Evolutionary conservation across 805 yeast genomes (phyloP), one percentile per base, ranked within the genome.

Genomic region (Yarrowia alimentaria): DNA sequence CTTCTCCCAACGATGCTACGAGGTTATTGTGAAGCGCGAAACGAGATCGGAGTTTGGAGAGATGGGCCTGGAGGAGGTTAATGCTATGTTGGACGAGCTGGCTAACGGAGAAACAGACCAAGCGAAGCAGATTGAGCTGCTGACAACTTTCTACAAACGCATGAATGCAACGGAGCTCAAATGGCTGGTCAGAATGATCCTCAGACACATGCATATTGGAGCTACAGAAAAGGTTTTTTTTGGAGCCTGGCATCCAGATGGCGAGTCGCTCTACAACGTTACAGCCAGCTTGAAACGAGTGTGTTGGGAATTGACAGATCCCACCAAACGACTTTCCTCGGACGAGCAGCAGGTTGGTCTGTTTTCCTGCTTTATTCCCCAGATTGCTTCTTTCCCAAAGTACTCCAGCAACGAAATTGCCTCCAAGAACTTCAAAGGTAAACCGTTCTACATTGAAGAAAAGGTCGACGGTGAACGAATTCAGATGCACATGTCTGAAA

Each of bases 381-480:
- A 86, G 66, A 66, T 84, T 16, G 81, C 95, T 0, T 71, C 76
- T 26, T 81, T 79, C 54, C 69, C 80, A 1, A 68, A 69, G 22
- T 66, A 69, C 3, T 68, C 76, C 12, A 80, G 82, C 60, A 73
- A 71, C 2, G 68, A 71, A 3, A 64, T 84, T 16, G 76, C 80
- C n/a, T 59, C 64, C 6, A 68, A 64, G 18, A 68, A 85, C 61
- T 64, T 66, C 17, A 64, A 37, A 19, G 64, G 55, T 49, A 56
- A 55, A n/a, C 68, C 72, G 19, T 87, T 88, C 59, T 75, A 73
- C 48, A 78, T 91, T 8, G 98, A 91, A 61, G 97, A 91, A 63
- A 91, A 91, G 62, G 75, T 89, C 68, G 97, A 91, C 65, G 99
- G 98, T 3, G 97, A 91, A 64, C 68, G 99, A 57, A 79, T 87